A percentile compares a stretch with the other conserved stretches of the same genome.
Evolutionary conservation across 371 early-diverging fungal species (phyloP).

Genomic region (Entomophthora muscae): DNA sequence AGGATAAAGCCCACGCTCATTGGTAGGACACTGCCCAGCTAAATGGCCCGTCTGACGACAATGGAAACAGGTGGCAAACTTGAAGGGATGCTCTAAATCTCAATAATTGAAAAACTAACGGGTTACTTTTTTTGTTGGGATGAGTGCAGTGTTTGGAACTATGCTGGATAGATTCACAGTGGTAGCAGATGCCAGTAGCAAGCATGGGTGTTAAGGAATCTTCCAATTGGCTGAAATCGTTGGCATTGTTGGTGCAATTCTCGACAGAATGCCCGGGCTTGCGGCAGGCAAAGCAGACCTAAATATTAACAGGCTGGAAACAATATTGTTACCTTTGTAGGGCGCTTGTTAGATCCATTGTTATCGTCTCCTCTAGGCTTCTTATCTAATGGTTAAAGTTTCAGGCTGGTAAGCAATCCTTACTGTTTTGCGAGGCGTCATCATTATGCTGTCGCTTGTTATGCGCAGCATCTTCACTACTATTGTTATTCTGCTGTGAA

Average conservation of each 20-base stretch:
- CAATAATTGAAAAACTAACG: neutral
- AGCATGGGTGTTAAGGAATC: constrained; percentile 12
- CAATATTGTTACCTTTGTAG: neutral
- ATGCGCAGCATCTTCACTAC: neutral
- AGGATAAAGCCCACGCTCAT: constrained; percentile 76
- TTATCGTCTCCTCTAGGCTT: neutral
- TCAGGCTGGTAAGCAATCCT: neutral
- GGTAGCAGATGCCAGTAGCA: constrained; percentile 55
- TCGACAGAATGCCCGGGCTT: constrained; percentile 65
- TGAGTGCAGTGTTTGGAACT: constrained; percentile 52
- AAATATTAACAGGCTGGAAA: neutral
- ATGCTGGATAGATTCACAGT: constrained; percentile 73
- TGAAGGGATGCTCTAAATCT: constrained; percentile 19
- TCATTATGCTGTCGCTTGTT: neutral
- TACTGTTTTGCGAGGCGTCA: neutral
- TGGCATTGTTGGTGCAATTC: constrained; percentile 40
- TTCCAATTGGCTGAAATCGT: neutral
- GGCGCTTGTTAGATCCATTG: neutral
- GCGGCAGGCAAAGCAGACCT: constrained; percentile 74
- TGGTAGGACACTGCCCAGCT: constrained; percentile 60
- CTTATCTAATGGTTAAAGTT: too few relatives aligned
- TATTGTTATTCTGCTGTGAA: neutral
- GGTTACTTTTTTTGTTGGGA: constrained; percentile 29
- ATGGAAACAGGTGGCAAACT: constrained; percentile 67
- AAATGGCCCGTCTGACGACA: constrained; percentile 75